These are phyloP conservation scores for Lachnellula hyalina DNA, from an alignment of 2,329 filamentous ascomycete genomes.

Conservation along the genomic window DNA sequence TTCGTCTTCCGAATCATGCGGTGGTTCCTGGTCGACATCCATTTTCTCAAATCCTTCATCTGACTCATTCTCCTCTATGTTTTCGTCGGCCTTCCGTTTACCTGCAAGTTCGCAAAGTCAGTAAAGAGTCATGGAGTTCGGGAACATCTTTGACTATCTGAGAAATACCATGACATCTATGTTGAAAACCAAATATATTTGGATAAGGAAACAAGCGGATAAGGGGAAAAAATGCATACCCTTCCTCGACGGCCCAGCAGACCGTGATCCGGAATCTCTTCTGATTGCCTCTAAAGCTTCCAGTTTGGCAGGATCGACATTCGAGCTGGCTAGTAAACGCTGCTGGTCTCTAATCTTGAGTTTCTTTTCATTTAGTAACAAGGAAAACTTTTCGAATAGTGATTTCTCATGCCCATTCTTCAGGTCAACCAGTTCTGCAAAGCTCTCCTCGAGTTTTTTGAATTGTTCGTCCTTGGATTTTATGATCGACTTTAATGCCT, in stretches of 20 bases:
- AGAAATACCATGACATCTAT: too few relatives aligned
- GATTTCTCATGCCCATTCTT: slow-evolving; percentile 63
- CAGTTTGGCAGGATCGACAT: slow-evolving; percentile 22
- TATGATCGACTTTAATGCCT: slow-evolving; percentile 35
- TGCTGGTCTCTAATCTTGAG: slow-evolving; percentile 72
- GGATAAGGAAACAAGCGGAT: too few relatives aligned
- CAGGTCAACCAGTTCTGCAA: slow-evolving; percentile 60
- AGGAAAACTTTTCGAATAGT: slow-evolving; percentile 63
- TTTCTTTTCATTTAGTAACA: slow-evolving; percentile 74
- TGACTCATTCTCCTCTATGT: slow-evolving; percentile 32
- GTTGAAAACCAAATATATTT: too few relatives aligned
- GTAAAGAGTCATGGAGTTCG: too few relatives aligned
- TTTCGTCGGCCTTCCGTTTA: slow-evolving; percentile 45
- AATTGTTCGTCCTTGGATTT: slow-evolving; percentile 50
- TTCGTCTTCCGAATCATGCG: slow-evolving; percentile 15
- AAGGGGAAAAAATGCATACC: too few relatives aligned
- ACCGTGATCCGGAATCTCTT: slow-evolving; percentile 4
- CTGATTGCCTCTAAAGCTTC: slow-evolving; percentile 12
- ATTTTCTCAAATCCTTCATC: slow-evolving; percentile 46
- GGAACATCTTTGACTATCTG: too few relatives aligned
- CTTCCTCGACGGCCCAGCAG: slow-evolving; percentile 35
- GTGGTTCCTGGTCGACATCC: slow-evolving; percentile 39
- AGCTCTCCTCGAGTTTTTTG: slow-evolving; percentile 52
- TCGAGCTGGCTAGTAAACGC: slow-evolving; percentile 43
- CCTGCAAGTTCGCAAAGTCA: slow-evolving; percentile 6